Evolutionary conservation across 2,329 filamentous ascomycete genomes (phyloP).

Genomic region (Phyllosticta citriasiana): DNA sequence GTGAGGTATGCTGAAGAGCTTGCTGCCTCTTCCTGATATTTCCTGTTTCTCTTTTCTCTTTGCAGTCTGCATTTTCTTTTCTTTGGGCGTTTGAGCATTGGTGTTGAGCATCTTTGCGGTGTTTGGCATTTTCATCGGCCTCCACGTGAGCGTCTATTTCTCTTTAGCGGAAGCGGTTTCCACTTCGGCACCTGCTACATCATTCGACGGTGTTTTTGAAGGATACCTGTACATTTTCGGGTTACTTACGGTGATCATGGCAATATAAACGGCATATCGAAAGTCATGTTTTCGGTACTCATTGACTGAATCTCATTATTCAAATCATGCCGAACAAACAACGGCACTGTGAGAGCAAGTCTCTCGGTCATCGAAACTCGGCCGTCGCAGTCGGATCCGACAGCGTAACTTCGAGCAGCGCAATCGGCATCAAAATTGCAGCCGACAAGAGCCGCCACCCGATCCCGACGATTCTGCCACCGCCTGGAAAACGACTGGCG

Average conservation of each 20-base stretch:
- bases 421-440: background rate
- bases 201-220: background rate
- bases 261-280: background rate
- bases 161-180: background rate
- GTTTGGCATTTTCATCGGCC: background rate
- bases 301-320: background rate
- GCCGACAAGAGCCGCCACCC: background rate
- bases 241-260: background rate
- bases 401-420: background rate
- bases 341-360: background rate
- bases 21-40: background rate
- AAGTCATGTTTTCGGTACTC: background rate
- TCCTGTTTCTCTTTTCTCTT: background rate
- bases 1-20: constrained; percentile 64
- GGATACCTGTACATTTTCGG: background rate
- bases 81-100: background rate
- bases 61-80: background rate
- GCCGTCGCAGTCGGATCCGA: background rate
- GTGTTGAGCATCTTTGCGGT: background rate
- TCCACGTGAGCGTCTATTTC: background rate
- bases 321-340: background rate
- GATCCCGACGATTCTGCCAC: background rate
- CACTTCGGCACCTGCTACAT: background rate
- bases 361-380: background rate
- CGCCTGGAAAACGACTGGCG: background rate